Conservation (phyloP, 2,329 filamentous ascomycete genomes). For the Fonsecaea nubica region DNA sequence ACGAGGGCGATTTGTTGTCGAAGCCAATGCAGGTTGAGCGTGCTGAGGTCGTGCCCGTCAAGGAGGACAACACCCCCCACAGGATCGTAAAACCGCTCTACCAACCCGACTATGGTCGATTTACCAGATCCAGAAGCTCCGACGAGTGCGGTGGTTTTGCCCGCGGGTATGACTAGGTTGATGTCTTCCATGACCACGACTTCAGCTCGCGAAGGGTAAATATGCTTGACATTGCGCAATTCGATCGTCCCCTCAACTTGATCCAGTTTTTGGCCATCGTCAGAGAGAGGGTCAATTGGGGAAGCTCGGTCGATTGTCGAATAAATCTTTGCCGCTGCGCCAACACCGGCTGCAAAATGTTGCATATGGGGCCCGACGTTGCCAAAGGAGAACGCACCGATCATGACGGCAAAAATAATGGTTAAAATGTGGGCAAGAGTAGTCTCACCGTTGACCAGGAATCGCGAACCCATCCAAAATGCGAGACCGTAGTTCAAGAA, state of each 20-base stretch:
- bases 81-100: constrained; percentile 93
- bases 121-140: constrained; percentile 95
- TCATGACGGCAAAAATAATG: constrained; percentile 88
- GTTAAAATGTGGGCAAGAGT: constrained; percentile 76
- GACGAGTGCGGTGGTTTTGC: constrained; percentile 91
- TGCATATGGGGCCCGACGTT: constrained; percentile 86
- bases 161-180: constrained; percentile 78
- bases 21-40: constrained; percentile 86
- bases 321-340: constrained; percentile 89
- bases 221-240: constrained; percentile 82
- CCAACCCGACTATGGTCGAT: constrained; percentile 88
- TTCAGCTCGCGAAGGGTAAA: constrained; percentile 92
- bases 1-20: constrained; percentile 91
- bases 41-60: constrained; percentile 81
- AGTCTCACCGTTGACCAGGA: constrained; percentile 70
- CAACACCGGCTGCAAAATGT: constrained; percentile 81
- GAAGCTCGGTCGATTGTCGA: constrained; percentile 89
- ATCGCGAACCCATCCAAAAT: constrained; percentile 83
- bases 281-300: constrained; percentile 77
- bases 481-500: constrained; percentile 87
- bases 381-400: constrained; percentile 88
- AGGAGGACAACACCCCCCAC: constrained; percentile 79
- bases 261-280: constrained; percentile 75
- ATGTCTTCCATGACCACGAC: constrained; percentile 88
- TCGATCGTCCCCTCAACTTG: constrained; percentile 78